Base-by-base conservation (phyloP, 208 protist species). In the Leishmania arabica region DNA sequence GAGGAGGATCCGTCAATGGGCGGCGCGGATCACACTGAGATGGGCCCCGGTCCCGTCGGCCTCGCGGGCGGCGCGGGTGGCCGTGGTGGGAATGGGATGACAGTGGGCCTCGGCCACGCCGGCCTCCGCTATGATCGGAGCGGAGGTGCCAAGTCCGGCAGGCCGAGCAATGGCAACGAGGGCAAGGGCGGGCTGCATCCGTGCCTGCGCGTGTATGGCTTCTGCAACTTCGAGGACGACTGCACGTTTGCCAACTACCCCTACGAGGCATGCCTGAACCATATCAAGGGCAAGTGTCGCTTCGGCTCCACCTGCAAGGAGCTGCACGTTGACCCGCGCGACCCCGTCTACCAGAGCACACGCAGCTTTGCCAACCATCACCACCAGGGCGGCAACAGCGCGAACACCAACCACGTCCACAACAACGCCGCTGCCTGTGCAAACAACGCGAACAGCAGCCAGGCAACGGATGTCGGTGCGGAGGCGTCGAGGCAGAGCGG, bases 231-330 rank as follows among this genome's bases (percentile, higher is more conserved):
- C 81, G 92, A 93, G 76, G 88, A 93, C 58, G 92, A 96, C 81
- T 97, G 94, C 86, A 91, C 90, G 62, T 97, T 96, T 69, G 94
- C 94, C 21, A 88, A 95, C 79, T 97, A 97, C 80, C 94, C 94
- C 13, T 97, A 92, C 77, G 92, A 94, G 81, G 94, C 94, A 1
- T 97, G 94, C 78, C 88, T 97, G 19, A 96, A 96, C 85, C 87
- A 94, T 85, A 96, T 97, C 75, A 97, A 97, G 84, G 94, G 94
- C 42, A 97, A 97, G 84, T 97, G 94, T 79, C 94, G 93, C 81
- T 96, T 96, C 81, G 92, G 93, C 8, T 70, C 86, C 34, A 86
- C 90, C 45, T 97, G 94, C 87, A 96, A 97, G 85, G 94, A 97
- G 82, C 85, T 96, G 31, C 94, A 97, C 86, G 94, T 97, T 37